Evolutionary conservation across 2,329 filamentous ascomycete genomes (phyloP), one percentile per base, ranked within the genome.

Genomic region (Cyanodermella asteris): DNA sequence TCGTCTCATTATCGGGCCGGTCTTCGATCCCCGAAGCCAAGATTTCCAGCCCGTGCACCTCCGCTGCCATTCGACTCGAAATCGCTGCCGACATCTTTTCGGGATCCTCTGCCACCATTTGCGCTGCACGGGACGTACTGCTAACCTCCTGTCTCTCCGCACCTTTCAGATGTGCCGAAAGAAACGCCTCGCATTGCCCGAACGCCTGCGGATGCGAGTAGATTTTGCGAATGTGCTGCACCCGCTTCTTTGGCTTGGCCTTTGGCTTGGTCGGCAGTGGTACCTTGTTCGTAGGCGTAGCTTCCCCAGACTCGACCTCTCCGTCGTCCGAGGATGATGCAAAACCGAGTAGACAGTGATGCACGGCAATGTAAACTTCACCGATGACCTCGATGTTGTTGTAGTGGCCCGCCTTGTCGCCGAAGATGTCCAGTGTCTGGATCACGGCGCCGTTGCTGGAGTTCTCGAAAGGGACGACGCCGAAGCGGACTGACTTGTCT

Each of bases 161-260:
- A 22, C 65, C 65, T 36, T 69, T 70, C 32, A 91, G 63, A 38
- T 76, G 56, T 15, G 58, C 54, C 6, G 60, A 56, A 14, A 93
- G 61, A 48, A 91, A 91, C 6, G 43, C 48, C 22, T 70, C 69
- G 49, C 82, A 93, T 51, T 97, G 87, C 14, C 81, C 81, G 58
- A 87, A 91, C 15, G 81, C 87, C 50, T 97, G 87, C 7, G 84
- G 82, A 49, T 97, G 87, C 13, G 78, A 87, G 53, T 91, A 91
- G 20, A 97, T 50, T 40, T 72, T 72, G 37, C 60, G 64, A 39
- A 94, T 61, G 37, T 72, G 59, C 28, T 52, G 47, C 32, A 82
- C 47, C 33, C 53, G 50, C 25, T 43, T 38, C 19, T 61, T 38
- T 3, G 69, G 65, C 33, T 49, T 49, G 19, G 53, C 46, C 33